Percentiles rank a stretch among this genome's conserved stretches.
Evolutionary conservation across 2,329 filamentous ascomycete genomes (phyloP).

Genomic region (Botrytis cinerea): DNA sequence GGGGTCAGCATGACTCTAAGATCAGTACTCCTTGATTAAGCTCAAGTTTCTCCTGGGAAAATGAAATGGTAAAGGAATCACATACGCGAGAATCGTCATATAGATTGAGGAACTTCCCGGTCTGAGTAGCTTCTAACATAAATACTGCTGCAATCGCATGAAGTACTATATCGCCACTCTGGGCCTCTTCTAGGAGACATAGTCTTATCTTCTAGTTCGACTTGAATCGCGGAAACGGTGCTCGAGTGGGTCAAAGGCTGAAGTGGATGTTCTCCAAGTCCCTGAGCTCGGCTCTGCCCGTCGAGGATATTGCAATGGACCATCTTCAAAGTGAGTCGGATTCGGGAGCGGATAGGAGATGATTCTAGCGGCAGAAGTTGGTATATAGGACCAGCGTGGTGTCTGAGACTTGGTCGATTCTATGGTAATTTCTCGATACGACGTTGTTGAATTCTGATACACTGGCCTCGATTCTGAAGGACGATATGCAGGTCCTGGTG

Average conservation of each 20-base stretch:
- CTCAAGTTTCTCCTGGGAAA: too few relatives aligned
- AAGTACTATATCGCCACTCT: not conserved
- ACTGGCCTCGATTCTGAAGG: not conserved
- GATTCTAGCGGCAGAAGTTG: not conserved
- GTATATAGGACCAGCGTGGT: slow-evolving; percentile 9
- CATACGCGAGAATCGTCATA: not conserved
- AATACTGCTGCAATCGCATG: not conserved
- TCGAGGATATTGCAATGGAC: not conserved
- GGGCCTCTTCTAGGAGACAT: not conserved
- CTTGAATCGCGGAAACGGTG: not conserved
- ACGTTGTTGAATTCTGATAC: not conserved
- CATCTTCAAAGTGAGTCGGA: not conserved
- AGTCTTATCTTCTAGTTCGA: not conserved
- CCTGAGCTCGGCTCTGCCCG: not conserved
- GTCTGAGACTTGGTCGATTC: not conserved
- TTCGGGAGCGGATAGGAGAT: not conserved
- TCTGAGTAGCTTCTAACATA: not conserved
- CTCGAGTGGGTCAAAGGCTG: not conserved
- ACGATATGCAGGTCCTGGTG: not conserved
- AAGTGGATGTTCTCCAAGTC: not conserved
- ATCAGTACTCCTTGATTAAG: not conserved
- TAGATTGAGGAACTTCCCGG: not conserved
- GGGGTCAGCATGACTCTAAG: not conserved
- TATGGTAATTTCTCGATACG: not conserved
- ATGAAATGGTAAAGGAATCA: not conserved